A percentile compares a stretch with the other conserved stretches of the same genome.
Conservation (phyloP, 345 rosid genomes). For the Aegle marmelos region DNA sequence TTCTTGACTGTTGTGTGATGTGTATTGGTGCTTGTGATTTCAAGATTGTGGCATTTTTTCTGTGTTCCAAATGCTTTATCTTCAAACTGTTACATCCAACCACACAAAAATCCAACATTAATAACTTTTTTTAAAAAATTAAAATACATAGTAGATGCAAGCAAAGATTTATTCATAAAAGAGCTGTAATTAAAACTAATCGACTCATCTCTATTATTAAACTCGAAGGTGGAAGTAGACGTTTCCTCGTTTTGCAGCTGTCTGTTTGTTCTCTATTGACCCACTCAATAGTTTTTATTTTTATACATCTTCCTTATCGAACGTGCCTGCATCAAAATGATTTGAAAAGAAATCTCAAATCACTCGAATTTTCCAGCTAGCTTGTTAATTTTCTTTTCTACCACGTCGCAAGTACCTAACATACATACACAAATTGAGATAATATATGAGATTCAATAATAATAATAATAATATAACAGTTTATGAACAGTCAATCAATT, state of each 20-base stretch:
- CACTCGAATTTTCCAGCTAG: slow-evolving; percentile 14
- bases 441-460: neutral
- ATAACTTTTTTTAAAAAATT: neutral
- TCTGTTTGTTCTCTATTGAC: slow-evolving; percentile 4
- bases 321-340: slow-evolving; percentile 31
- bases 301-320: neutral
- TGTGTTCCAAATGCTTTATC: slow-evolving; percentile 20
- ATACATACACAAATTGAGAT: neutral
- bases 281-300: slow-evolving; percentile 17
- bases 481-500: neutral
- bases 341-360: slow-evolving; percentile 12
- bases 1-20: neutral
- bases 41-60: neutral
- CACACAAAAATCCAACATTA: neutral
- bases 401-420: slow-evolving; percentile 26
- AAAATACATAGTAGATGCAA: neutral
- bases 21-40: neutral
- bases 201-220: slow-evolving; percentile 1
- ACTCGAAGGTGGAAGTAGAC: slow-evolving; percentile 25
- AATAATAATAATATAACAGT: neutral
- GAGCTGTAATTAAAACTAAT: neutral
- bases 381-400: neutral
- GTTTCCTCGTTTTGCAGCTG: slow-evolving; percentile 34
- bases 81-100: slow-evolving; percentile 1
- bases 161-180: neutral